Evolutionary conservation across 2,329 filamentous ascomycete genomes (phyloP), one percentile per base, ranked within the genome.

Genomic region (Paracorniculantispora psalliotae): DNA sequence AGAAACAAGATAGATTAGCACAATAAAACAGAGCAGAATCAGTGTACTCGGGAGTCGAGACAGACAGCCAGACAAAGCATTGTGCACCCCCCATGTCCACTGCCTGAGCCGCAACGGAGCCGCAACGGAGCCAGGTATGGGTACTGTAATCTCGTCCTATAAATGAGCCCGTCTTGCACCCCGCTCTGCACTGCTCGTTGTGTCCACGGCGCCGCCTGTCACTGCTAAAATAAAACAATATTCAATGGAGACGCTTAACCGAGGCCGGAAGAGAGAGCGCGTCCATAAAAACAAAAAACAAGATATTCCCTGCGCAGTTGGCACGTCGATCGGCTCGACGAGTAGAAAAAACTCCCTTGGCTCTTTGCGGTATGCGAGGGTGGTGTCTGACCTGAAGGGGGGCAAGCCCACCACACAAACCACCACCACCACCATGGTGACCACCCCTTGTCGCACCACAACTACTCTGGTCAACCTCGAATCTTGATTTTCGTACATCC

Each of bases 131-230:
- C 48, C 33, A 48, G 48, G 28, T 43, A 59, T 59, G 56, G 56
- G 48, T 37, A 46, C 47, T 52, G 37, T 52, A 59, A 59, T 59
- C 28, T 41, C 39, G 39, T 37, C 23, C 17, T 33, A 52, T 37
- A 59, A 59, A 59, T 57, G 56, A 59, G 48, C 39, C 30, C 10
- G 41, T 46, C 56, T 46, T 26, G 30, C 55, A 44, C 55, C 55
- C 55, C 55, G 47, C 55, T 57, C 35, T 50, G 43, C 19, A 43
- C n/a, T 9, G 12, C 54, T 33, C 28, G 33, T 33, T 28, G 25
- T 23, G 43, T 46, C 26, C 46, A 33, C 12, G 25, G 28, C 17
- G 25, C 33, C 28, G 54, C 35, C 46, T 46, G 44, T 49, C 13
- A 28, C 19, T 52, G 35, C 33, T 19, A n/a, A 15, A 37, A 23